Evolutionary conservation across 2,329 filamentous ascomycete species (phyloP), one percentile per base, ranked within the genome.

Genomic region (Fusarium begoniae): DNA sequence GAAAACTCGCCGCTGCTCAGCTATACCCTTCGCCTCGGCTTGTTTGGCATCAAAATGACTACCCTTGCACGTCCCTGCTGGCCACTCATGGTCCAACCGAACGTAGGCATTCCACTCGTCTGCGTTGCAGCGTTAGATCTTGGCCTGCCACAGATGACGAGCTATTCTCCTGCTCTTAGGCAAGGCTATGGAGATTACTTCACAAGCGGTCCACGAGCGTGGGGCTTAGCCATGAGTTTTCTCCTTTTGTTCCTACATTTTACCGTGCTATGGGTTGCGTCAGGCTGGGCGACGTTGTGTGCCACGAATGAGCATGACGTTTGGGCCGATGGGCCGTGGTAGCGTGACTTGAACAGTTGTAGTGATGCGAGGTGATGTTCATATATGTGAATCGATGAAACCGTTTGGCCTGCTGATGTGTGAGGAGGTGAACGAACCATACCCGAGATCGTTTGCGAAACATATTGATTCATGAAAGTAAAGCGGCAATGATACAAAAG

Each of bases 41-140:
- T 95, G 3, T 95, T 97, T 76, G 80, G 92, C 11, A 74, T 88
- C 56, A 98, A 97, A 81, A 83, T 95, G 14, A 83, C 87, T 18
- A 90, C 90, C 0, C 82, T 96, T 15, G 86, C 88, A 6, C 86
- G 88, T 53, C 89, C 92, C 2, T 98, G 95, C 80, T 90, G 90
- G 80, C 94, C 94, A 0, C 91, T 91, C 65, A 90, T 90, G 48
- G 86, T 90, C n/a, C 91, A 88, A 50, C 84, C 90, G 12, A 88
- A 88, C 80, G 82, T 95, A 9, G 86, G 90, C 9, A 91, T 92
- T 74, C 90, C 92, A 7, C 84, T 97, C 5, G 83, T 97, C 9
- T 82, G 88, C 8, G 81, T 96, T 13, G 94, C 94, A 14, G 90
- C 88, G 3, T 76, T 94, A 18, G 94, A 95, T 64, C 80, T 91